These are phyloP conservation scores for Seiridium cupressi DNA, from an alignment of 2,329 filamentous ascomycete genomes.

Conservation along the genomic window DNA sequence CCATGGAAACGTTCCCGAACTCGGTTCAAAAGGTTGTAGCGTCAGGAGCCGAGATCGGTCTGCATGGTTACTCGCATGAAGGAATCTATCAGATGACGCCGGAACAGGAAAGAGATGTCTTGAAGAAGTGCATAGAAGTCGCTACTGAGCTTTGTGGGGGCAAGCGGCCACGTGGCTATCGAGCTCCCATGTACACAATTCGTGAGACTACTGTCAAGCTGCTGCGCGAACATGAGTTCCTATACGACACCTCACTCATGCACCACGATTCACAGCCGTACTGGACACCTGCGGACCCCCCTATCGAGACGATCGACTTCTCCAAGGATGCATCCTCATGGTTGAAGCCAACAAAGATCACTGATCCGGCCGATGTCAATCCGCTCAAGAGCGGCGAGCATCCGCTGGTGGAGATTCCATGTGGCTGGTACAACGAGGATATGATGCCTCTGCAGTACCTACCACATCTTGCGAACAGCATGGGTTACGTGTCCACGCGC, in stretches of 20 bases:
- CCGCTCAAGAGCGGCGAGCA: background rate
- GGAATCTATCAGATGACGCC: background rate
- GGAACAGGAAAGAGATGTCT: background rate
- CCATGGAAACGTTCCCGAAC: background rate
- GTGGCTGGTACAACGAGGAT: background rate
- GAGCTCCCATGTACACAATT: background rate
- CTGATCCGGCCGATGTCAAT: background rate
- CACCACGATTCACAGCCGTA: slow-evolving; percentile 1
- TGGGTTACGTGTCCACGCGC: slow-evolving; percentile 56
- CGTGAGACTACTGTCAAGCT: background rate
- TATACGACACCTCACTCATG: background rate
- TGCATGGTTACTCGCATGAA: background rate
- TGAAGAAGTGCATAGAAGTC: background rate
- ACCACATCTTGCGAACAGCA: slow-evolving; percentile 46
- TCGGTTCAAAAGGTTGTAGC: background rate
- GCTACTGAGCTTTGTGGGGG: background rate
- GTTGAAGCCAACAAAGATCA: background rate
- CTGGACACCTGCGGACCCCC: background rate
- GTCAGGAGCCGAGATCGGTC: background rate
- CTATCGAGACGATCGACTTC: background rate
- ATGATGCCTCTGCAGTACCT: background rate
- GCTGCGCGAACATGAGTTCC: background rate
- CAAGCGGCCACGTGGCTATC: background rate
- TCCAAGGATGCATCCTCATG: background rate
- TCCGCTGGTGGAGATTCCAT: background rate